Percentiles rank a stretch among this genome's conserved stretches.
phyloP scores from a whole-genome alignment of 2,329 filamentous ascomycete species.

The Periconia sp. region DNA sequence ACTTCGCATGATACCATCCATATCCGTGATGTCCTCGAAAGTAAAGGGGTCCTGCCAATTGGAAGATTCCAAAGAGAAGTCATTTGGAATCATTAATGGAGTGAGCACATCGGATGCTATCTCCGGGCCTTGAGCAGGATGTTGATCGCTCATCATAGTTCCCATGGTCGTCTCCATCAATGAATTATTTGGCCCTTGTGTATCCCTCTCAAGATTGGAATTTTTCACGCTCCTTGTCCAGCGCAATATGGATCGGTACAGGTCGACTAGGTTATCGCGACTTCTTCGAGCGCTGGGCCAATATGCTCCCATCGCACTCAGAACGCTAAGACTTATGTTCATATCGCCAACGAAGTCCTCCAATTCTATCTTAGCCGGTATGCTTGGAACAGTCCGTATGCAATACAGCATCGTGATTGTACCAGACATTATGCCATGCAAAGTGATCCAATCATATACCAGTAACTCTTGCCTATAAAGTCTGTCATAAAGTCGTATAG shows the following conservation, averaged over 20 bases:
- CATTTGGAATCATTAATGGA: background rate
- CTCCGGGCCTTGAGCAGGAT: too few species aligned
- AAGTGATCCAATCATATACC: slow-evolving; percentile 52
- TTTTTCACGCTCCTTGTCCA: background rate
- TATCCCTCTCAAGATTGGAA: too few species aligned
- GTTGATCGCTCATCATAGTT: too few species aligned
- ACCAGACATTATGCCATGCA: slow-evolving; percentile 53
- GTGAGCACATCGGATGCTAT: too few species aligned
- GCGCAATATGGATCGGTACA: too few species aligned
- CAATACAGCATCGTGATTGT: slow-evolving; percentile 56
- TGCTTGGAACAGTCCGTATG: slow-evolving; percentile 49
- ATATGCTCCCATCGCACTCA: too few species aligned
- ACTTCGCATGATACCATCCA: slow-evolving; percentile 9
- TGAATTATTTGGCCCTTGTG: too few species aligned
- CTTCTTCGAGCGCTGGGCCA: slow-evolving; percentile 46
- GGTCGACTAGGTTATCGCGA: slow-evolving; percentile 53
- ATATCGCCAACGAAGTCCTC: too few species aligned
- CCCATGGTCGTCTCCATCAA: too few species aligned
- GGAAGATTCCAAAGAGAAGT: background rate
- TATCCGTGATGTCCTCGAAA: background rate
- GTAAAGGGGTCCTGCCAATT: background rate
- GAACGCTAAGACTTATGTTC: too few species aligned
- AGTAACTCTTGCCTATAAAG: slow-evolving; percentile 51
- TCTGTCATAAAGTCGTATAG: slow-evolving; percentile 46
- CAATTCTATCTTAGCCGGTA: slow-evolving; percentile 43